Conservation (phyloP, 495 filamentous ascomycete genomes). For the Staphylotrichum tortipilum region DNA sequence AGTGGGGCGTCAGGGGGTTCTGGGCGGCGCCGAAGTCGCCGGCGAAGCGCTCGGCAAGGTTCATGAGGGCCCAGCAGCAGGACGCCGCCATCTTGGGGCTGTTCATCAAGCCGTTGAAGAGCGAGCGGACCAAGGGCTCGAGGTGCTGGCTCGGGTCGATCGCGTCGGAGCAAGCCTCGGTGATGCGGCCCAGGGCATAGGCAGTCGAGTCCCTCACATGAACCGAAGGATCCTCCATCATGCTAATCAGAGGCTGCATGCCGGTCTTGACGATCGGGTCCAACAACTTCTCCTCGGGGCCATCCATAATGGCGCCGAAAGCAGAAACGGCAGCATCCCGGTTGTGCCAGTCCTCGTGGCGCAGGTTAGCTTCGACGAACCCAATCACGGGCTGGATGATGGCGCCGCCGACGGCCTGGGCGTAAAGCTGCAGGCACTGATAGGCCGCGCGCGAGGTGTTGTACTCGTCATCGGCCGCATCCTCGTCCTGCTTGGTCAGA, state of each 20-base stretch:
- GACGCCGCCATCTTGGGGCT: slow-evolving; percentile 95
- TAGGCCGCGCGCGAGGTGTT: slow-evolving; percentile 92
- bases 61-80: slow-evolving; percentile 99
- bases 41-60: slow-evolving; percentile 88
- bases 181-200: slow-evolving; percentile 91
- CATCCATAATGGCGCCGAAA: slow-evolving; percentile 99
- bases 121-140: slow-evolving; percentile 68
- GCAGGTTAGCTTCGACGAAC: slow-evolving; percentile 88
- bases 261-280: slow-evolving; percentile 93
- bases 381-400: slow-evolving; percentile 74
- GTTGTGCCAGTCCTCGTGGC: slow-evolving; percentile 81
- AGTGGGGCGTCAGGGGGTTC: slow-evolving; percentile 84
- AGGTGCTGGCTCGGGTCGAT: slow-evolving; percentile 79
- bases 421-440: slow-evolving; percentile 90
- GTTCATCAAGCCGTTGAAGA: slow-evolving; percentile 86
- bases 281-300: slow-evolving; percentile 78
- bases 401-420: slow-evolving; percentile 74
- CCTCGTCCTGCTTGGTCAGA: slow-evolving; percentile 94
- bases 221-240: slow-evolving; percentile 89
- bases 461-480: slow-evolving; percentile 93
- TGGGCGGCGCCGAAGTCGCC: slow-evolving; percentile 65
- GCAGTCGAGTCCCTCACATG: slow-evolving; percentile 96
- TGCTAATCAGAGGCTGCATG: slow-evolving; percentile 75
- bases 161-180: slow-evolving; percentile 77
- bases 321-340: slow-evolving; percentile 93